These are phyloP conservation scores for Arachis monticola DNA, from an alignment of 331 rosid genomes.

Conservation along the genomic window DNA sequence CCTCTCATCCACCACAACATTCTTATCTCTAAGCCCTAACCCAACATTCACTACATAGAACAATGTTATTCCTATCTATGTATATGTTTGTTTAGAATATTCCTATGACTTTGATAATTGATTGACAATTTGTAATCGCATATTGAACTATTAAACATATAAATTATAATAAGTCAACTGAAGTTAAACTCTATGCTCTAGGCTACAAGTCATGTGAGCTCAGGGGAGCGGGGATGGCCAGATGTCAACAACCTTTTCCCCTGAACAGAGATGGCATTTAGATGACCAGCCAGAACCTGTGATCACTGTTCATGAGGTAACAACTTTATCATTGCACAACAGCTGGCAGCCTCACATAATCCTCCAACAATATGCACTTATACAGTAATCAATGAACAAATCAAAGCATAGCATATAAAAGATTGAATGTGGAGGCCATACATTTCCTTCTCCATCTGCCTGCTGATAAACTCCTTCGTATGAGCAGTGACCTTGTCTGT, in stretches of 20 bases:
- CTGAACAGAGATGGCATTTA: not conserved
- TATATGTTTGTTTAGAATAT: not conserved
- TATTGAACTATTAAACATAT: not conserved
- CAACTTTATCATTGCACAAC: not conserved
- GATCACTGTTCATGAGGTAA: conserved; percentile 13
- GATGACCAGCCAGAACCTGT: not conserved
- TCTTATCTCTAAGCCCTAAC: not conserved
- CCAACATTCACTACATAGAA: not conserved
- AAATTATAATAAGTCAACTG: no score
- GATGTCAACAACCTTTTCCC: not conserved
- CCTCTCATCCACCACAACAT: not conserved
- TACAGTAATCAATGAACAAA: not conserved
- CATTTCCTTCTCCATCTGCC: conserved; percentile 82
- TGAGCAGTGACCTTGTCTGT: conserved; percentile 85
- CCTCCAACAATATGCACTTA: conserved; percentile 13
- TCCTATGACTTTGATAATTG: not conserved
- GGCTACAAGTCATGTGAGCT: not conserved
- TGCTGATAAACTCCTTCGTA: conserved; percentile 75
- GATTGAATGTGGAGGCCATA: conserved; percentile 43
- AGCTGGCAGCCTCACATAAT: not conserved
- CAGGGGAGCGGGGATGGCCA: not conserved
- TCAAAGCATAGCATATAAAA: not conserved
- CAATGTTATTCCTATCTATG: not conserved
- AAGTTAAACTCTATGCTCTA: no score
- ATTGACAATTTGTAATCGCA: not conserved